Evolutionary conservation across 2,329 filamentous ascomycete species (phyloP).

Genomic region (Aspergillus hiratsukae): DNA sequence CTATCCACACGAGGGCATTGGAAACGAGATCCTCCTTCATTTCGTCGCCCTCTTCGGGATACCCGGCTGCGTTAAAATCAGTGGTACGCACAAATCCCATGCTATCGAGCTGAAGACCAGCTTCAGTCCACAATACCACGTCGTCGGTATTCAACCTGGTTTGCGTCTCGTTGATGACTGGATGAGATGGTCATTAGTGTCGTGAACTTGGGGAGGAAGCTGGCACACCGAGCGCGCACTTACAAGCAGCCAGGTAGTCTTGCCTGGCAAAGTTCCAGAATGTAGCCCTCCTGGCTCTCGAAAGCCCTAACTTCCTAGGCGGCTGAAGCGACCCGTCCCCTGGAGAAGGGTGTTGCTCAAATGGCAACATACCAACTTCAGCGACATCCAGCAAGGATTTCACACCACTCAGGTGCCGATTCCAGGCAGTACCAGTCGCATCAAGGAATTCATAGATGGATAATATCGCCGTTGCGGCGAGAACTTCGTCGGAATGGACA

Average conservation of each 20-base stretch:
- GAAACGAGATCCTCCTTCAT: conserved; percentile 62
- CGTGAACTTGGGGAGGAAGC: neutral
- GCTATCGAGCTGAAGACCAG: conserved; percentile 55
- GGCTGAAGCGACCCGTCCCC: conserved; percentile 29
- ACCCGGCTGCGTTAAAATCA: conserved; percentile 32
- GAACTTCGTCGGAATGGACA: conserved; percentile 51
- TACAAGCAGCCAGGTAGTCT: conserved; percentile 61
- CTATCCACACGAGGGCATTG: conserved; percentile 62
- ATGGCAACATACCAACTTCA: conserved; percentile 38
- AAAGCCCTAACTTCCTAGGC: conserved; percentile 39
- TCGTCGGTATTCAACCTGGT: conserved; percentile 61
- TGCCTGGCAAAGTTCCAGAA: conserved; percentile 67
- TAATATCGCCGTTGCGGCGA: conserved; percentile 62
- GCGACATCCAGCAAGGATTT: conserved; percentile 56
- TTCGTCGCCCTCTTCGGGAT: conserved; percentile 34
- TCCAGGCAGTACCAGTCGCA: conserved; percentile 59
- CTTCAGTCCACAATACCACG: conserved; percentile 59
- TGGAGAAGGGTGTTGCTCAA: conserved; percentile 40
- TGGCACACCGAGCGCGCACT: conserved; percentile 15
- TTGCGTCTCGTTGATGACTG: conserved; percentile 54
- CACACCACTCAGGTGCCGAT: conserved; percentile 60
- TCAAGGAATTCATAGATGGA: conserved; percentile 67
- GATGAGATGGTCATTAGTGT: neutral
- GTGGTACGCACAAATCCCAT: conserved; percentile 47
- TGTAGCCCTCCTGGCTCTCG: conserved; percentile 54